Percentiles rank a stretch among this genome's conserved stretches.
phyloP scores from a whole-genome alignment of 805 yeast species.

The Hanseniaspora vineae region DNA sequence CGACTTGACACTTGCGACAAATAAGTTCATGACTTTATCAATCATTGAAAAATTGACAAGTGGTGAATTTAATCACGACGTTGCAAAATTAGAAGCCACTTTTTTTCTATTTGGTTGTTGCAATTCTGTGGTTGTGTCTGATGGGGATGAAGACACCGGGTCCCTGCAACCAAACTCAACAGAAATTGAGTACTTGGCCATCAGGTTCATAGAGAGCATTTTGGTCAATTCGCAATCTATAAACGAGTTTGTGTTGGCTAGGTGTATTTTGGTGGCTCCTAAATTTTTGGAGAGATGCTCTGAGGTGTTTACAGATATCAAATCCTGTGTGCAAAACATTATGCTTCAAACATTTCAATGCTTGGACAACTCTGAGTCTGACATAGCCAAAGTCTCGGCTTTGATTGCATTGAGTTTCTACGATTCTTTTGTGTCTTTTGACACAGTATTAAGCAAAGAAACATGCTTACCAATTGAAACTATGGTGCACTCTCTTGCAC shows the following conservation, averaged over 20 bases:
- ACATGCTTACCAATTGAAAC: slow-evolving; percentile 12
- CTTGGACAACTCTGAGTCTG: slow-evolving; percentile 20
- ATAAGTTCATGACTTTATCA: slow-evolving; percentile 1
- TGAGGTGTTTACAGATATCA: slow-evolving; percentile 19
- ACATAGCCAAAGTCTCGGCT: slow-evolving; percentile 19
- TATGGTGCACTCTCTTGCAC: slow-evolving; percentile 26
- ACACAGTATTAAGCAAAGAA: slow-evolving; percentile 14
- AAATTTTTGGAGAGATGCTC: slow-evolving; percentile 42
- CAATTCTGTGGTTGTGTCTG: slow-evolving; percentile 3
- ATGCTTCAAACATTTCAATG: slow-evolving; percentile 13
- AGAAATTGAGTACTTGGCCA: slow-evolving; percentile 12
- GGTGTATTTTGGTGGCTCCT: slow-evolving; percentile 43
- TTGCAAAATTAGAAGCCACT: slow-evolving; percentile 12
- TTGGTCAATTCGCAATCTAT: slow-evolving; percentile 9
- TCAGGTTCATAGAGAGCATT: slow-evolving; percentile 13
- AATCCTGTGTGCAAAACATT: slow-evolving; percentile 20
- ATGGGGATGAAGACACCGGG: slow-evolving; percentile 12
- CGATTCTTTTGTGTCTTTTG: slow-evolving; percentile 26
- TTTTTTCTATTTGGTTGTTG: slow-evolving; percentile 13
- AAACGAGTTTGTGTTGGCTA: slow-evolving; percentile 30
- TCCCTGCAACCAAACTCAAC: background rate
- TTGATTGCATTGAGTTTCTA: slow-evolving; percentile 45
- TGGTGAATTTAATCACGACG: background rate
- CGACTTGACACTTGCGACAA: slow-evolving; percentile 28
- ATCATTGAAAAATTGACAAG: slow-evolving; percentile 3